These are phyloP conservation scores for Tuctoria greenei DNA, from an alignment of 176 grass and related monocot genomes.

Conservation along the genomic window DNA sequence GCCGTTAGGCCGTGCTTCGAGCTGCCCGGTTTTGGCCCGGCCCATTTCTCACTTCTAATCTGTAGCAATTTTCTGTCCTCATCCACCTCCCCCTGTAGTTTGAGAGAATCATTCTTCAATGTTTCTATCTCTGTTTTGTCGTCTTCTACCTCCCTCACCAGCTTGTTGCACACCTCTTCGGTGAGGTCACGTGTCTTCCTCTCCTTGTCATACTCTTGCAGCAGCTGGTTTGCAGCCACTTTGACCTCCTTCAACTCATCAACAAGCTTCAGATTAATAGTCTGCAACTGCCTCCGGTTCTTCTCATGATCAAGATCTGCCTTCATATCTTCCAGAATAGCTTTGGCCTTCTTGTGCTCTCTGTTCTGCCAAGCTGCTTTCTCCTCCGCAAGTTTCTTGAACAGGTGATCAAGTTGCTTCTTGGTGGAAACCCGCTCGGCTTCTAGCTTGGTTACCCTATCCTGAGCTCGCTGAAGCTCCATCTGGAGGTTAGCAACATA, in stretches of 20 bases:
- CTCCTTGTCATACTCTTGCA: slow-evolving; percentile 82
- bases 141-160: slow-evolving; percentile 77
- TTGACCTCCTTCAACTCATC: slow-evolving; percentile 75
- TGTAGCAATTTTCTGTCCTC: slow-evolving; percentile 77
- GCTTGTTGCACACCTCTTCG: slow-evolving; percentile 81
- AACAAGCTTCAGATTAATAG: slow-evolving; percentile 71
- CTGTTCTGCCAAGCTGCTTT: slow-evolving; percentile 75
- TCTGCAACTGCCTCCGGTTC: slow-evolving; percentile 47
- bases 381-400: slow-evolving; percentile 73
- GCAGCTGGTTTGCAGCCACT: slow-evolving; percentile 57
- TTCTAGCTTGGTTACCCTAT: slow-evolving; percentile 57
- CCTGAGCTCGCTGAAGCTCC: slow-evolving; percentile 59
- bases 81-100: slow-evolving; percentile 59
- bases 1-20: too few relatives aligned
- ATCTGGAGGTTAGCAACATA: slow-evolving; percentile 56
- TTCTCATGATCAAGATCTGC: slow-evolving; percentile 49
- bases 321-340: slow-evolving; percentile 78
- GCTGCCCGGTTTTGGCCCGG: too few relatives aligned
- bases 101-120: slow-evolving; percentile 57
- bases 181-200: slow-evolving; percentile 63
- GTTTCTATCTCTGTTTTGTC: slow-evolving; percentile 70
- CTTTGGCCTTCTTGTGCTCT: slow-evolving; percentile 75
- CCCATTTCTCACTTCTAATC: too few relatives aligned
- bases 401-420: slow-evolving; percentile 77
- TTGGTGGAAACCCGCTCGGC: slow-evolving; percentile 63